Conservation (phyloP, 2,329 filamentous ascomycete species). For the Chaetothyriales sp. region DNA sequence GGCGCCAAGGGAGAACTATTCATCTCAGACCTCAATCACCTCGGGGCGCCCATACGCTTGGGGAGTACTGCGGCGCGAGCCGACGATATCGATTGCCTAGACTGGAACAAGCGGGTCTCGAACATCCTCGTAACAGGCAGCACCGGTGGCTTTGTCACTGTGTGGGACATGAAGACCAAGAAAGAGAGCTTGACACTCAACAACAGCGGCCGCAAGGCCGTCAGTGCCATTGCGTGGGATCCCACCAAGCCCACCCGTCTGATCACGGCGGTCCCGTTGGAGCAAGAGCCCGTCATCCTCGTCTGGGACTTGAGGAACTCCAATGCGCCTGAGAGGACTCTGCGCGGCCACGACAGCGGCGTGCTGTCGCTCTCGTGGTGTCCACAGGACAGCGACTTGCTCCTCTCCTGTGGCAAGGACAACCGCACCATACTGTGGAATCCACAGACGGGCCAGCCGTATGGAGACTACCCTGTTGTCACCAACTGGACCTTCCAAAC, state of each 20-base stretch:
- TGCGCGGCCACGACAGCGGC: constrained; percentile 87
- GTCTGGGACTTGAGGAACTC: constrained; percentile 95
- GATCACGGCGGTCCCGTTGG: constrained; percentile 79
- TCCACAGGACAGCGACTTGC: constrained; percentile 69
- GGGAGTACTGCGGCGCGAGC: constrained; percentile 78
- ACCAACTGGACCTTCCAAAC: constrained; percentile 99
- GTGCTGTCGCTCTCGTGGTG: constrained; percentile 95
- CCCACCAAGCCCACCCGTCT: constrained; percentile 81
- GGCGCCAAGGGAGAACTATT: constrained; percentile 93
- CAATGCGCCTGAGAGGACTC: constrained; percentile 72
- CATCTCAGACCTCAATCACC: constrained; percentile 86
- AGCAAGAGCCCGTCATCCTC: constrained; percentile 74
- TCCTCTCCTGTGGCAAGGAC: constrained; percentile 92
- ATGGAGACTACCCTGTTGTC: constrained; percentile 88
- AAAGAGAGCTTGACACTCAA: constrained; percentile 94
- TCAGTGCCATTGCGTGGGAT: constrained; percentile 95
- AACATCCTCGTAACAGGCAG: constrained; percentile 94
- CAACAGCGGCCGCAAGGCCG: constrained; percentile 73
- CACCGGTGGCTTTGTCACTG: constrained; percentile 85
- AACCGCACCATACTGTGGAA: constrained; percentile 96
- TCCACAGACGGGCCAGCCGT: constrained; percentile 71
- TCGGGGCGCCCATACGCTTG: constrained; percentile 73
- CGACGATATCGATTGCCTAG: constrained; percentile 89
- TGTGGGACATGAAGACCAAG: constrained; percentile 97
- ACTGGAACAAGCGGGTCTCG: constrained; percentile 96